These are phyloP conservation scores for Leishmania lainsoni DNA, from an alignment of 208 protist species.

Conservation along the genomic window DNA sequence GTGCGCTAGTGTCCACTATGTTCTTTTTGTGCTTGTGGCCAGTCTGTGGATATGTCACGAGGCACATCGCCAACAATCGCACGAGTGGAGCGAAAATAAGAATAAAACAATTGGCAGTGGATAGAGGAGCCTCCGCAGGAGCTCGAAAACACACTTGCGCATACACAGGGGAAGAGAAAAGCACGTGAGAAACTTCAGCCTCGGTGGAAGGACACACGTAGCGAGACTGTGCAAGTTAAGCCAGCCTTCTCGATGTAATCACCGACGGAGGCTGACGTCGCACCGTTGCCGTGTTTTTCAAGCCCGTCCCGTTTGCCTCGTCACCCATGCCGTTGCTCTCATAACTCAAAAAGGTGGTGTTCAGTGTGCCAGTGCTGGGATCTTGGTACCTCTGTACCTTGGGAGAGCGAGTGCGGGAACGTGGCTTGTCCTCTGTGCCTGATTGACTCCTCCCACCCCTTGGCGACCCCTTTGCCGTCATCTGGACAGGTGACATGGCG, in stretches of 20 bases:
- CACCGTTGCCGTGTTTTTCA: constrained; percentile 30
- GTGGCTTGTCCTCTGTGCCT: constrained; percentile 8
- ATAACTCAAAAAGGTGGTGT: constrained; percentile 27
- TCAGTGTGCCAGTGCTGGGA: constrained; percentile 7
- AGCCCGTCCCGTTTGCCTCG: constrained; percentile 16
- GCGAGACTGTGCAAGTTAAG: constrained; percentile 2
- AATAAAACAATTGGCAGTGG: neutral
- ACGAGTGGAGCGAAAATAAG: neutral
- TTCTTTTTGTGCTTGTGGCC: neutral
- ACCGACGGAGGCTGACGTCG: constrained; percentile 49
- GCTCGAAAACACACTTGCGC: neutral
- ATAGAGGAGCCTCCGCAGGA: neutral
- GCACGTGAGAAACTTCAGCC: neutral
- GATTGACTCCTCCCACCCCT: constrained; percentile 8
- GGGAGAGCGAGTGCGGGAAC: constrained; percentile 20
- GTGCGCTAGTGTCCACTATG: neutral
- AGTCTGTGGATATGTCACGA: neutral
- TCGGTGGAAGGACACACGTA: neutral
- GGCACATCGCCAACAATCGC: neutral
- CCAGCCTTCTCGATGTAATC: constrained; percentile 49
- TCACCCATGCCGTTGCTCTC: constrained; percentile 14
- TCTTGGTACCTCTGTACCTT: constrained; percentile 26
- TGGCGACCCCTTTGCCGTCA: constrained; percentile 8
- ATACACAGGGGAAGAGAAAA: neutral
- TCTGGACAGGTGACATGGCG: constrained; percentile 19